These are phyloP conservation scores for Leishmania arabica DNA, from an alignment of 208 protist genomes.

Conservation along the genomic window DNA sequence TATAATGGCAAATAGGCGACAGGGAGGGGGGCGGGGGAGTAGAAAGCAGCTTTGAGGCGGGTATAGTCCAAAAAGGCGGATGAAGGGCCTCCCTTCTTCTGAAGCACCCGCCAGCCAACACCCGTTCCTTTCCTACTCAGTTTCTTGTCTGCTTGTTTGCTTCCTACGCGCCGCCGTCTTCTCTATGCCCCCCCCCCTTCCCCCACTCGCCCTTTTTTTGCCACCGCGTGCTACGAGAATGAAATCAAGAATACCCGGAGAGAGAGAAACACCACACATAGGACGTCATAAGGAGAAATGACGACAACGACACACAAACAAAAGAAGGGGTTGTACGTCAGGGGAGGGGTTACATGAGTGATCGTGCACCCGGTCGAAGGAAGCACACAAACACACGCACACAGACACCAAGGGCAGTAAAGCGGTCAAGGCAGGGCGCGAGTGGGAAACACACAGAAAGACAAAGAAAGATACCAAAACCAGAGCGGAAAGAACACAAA, in stretches of 20 bases:
- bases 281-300: not conserved
- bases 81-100: not conserved
- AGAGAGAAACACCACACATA: constrained; percentile 1
- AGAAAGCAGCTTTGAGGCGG: not conserved
- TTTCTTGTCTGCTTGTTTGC: not conserved
- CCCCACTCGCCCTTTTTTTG: not conserved
- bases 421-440: not conserved
- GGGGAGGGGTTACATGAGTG: not conserved
- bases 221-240: not conserved
- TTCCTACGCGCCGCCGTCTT: not conserved
- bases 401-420: not conserved
- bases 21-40: not conserved
- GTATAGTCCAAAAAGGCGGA: not conserved
- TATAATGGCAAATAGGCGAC: not conserved
- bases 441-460: not conserved
- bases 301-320: not conserved
- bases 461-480: not conserved
- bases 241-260: not conserved
- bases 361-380: not conserved
- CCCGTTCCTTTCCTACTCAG: not conserved
- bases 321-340: not conserved
- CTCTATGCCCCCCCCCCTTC: not conserved
- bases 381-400: not conserved
- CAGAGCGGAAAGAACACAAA: not conserved
- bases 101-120: not conserved